Evolutionary conservation across 257 asterid species (phyloP), one percentile per base, ranked within the genome.

Genomic region (Nicotiana attenuata): DNA sequence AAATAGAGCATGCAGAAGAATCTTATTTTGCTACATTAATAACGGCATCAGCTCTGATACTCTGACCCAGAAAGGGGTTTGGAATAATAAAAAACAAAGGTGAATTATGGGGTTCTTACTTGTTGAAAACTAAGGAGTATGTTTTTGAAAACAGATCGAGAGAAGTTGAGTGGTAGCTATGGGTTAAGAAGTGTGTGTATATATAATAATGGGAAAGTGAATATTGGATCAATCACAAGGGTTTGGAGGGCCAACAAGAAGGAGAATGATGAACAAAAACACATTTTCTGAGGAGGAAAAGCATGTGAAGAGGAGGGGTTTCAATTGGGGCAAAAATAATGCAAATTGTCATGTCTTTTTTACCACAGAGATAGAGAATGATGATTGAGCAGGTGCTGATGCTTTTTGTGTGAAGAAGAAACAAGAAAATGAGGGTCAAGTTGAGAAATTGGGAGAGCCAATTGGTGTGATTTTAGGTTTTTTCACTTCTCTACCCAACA

Each of bases 261-360:
- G 76, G 26, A 61, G 53, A 80, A 77, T 31, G 76, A 82, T 73
- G 86, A 87, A 80, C n/a, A 80, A 59, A 75, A 85, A 83, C 86
- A 84, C 89, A 87, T 87, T 87, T 82, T 33, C 64, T 50, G 83
- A 87, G 64, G 63, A 71, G 71, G 68, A 77, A 81, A 47, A 50
- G 52, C 77, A 82, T 82, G 89, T 86, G 85, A 85, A 56, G 67
- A 55, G 76, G 60, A 53, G 79, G 11, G 41, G 52, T 45, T 50
- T 24, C 33, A 57, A 78, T 17, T 35, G 75, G 63, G 41, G 8
- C 33, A 65, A 45, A 28, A 26, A 11, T 20, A 64, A 59, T 1
- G 82, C 55, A 41, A 64, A 78, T 65, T 80, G 55, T 65, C 83
- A 65, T 80, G 77, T 50, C 50, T 52, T 76, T 7, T 33, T 59